A percentile compares a stretch with the other conserved stretches of the same genome.
Evolutionary conservation across 441 rosid species (phyloP).

Genomic region (Pelargonium australe): DNA sequence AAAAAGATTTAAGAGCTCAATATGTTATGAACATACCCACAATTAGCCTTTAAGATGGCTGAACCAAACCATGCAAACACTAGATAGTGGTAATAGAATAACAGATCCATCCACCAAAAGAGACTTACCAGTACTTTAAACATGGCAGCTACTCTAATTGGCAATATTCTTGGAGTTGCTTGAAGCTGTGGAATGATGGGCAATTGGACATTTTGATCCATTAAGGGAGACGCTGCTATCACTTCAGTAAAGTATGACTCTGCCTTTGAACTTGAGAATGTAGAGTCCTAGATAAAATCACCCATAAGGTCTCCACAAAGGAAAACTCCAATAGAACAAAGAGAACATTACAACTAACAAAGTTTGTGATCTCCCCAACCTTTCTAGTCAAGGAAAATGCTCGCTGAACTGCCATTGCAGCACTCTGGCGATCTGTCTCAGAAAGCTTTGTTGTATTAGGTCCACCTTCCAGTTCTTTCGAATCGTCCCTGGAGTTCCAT

Average conservation of each 20-base stretch:
- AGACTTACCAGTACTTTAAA: slow-evolving; percentile 72
- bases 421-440: slow-evolving; percentile 69
- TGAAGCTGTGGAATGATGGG: slow-evolving; percentile 74
- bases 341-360: slow-evolving; percentile 12
- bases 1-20: background rate
- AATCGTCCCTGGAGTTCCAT: slow-evolving; percentile 55
- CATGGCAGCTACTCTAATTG: slow-evolving; percentile 88
- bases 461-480: slow-evolving; percentile 35
- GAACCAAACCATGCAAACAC: slow-evolving; percentile 4
- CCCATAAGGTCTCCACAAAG: slow-evolving; percentile 21
- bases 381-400: slow-evolving; percentile 66
- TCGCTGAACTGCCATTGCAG: slow-evolving; percentile 86
- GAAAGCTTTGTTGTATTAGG: slow-evolving; percentile 33
- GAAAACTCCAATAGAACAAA: slow-evolving; percentile 3
- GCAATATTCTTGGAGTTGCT: slow-evolving; percentile 54
- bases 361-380: slow-evolving; percentile 34
- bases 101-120: background rate
- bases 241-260: slow-evolving; percentile 64
- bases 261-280: slow-evolving; percentile 44
- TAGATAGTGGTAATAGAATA: background rate
- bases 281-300: slow-evolving; percentile 47
- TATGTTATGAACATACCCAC: background rate
- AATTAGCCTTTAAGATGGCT: background rate
- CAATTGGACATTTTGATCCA: slow-evolving; percentile 36
- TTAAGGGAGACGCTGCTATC: slow-evolving; percentile 53